These are phyloP conservation scores for Lentinus brumalis DNA, from an alignment of 768 basidiomycete genomes.

Conservation along the genomic window DNA sequence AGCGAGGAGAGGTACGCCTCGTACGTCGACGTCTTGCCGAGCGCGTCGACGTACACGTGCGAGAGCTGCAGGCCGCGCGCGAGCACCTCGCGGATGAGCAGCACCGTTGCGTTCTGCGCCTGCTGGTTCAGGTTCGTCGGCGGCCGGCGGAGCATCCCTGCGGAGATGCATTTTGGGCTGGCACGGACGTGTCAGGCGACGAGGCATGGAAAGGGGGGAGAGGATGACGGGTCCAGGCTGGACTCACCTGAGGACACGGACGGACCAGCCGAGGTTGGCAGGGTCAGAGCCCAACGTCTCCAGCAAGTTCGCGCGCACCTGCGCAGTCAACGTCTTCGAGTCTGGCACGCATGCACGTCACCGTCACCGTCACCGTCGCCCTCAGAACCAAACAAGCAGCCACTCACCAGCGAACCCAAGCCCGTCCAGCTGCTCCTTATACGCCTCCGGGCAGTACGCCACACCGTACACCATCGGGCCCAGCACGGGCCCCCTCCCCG, in stretches of 20 bases:
- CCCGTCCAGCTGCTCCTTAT: conserved; percentile 68
- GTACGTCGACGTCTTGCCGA: conserved; percentile 86
- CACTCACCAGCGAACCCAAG: conserved; percentile 88
- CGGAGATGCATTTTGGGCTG: conserved; percentile 90
- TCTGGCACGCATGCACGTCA: conserved; percentile 50
- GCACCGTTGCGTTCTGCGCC: conserved; percentile 86
- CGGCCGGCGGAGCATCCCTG: conserved; percentile 84
- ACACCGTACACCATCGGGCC: conserved; percentile 96
- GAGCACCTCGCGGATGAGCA: conserved; percentile 85
- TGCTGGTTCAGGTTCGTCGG: conserved; percentile 88
- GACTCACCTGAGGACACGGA: conserved; percentile 68
- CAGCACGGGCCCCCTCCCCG: conserved; percentile 92
- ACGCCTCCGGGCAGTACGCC: conserved; percentile 86
- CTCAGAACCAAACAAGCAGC: not conserved
- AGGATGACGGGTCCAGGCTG: no score
- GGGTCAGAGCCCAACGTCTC: conserved; percentile 70
- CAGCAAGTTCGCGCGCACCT: conserved; percentile 65
- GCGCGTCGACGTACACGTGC: conserved; percentile 92
- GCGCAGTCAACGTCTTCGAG: conserved; percentile 86
- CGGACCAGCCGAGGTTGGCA: conserved; percentile 77
- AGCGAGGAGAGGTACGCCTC: conserved; percentile 76
- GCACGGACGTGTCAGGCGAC: not conserved
- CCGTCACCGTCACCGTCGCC: no score
- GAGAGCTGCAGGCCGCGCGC: conserved; percentile 71
- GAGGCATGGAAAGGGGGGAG: not conserved